Percentiles rank a stretch among this genome's conserved stretches.
phyloP scores from a whole-genome alignment of 441 rosid genomes.

The Erodium texanum region DNA sequence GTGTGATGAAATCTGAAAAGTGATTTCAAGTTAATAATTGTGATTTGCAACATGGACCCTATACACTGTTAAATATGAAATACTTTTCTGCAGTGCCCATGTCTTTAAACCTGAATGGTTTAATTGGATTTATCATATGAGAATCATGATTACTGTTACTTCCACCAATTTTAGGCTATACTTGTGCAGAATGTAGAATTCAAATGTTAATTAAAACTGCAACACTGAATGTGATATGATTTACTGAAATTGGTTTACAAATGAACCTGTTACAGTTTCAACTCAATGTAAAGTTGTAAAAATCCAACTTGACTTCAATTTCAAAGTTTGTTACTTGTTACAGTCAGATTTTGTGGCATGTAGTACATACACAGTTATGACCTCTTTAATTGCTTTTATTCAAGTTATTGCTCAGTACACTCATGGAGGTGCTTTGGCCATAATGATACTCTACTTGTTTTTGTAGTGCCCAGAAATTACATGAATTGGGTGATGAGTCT shows the following conservation, averaged over 20 bases:
- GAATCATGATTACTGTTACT: slow-evolving; percentile 2
- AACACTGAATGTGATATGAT: neutral
- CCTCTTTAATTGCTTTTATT: slow-evolving; percentile 1
- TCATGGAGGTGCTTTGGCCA: neutral
- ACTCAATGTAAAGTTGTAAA: neutral
- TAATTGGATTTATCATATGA: neutral
- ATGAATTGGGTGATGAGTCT: slow-evolving; percentile 87
- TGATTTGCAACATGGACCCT: neutral
- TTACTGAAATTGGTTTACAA: neutral
- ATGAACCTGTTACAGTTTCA: neutral
- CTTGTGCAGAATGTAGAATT: neutral
- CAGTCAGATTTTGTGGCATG: neutral
- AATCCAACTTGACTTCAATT: neutral
- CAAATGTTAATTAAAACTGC: neutral
- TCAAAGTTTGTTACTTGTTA: neutral
- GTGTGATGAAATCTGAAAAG: neutral
- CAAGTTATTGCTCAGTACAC: neutral
- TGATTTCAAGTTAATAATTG: neutral
- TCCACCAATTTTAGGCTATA: neutral
- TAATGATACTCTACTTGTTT: slow-evolving; percentile 16
- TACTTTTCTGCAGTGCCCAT: neutral
- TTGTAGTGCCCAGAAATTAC: slow-evolving; percentile 73
- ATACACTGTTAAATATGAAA: neutral
- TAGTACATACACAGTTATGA: neutral
- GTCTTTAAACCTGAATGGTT: neutral